A percentile compares a stretch with the other conserved stretches of the same genome.
These are phyloP conservation scores for Marasmius fiardii DNA, from an alignment of 1,284 basidiomycete genomes.

Conservation along the genomic window DNA sequence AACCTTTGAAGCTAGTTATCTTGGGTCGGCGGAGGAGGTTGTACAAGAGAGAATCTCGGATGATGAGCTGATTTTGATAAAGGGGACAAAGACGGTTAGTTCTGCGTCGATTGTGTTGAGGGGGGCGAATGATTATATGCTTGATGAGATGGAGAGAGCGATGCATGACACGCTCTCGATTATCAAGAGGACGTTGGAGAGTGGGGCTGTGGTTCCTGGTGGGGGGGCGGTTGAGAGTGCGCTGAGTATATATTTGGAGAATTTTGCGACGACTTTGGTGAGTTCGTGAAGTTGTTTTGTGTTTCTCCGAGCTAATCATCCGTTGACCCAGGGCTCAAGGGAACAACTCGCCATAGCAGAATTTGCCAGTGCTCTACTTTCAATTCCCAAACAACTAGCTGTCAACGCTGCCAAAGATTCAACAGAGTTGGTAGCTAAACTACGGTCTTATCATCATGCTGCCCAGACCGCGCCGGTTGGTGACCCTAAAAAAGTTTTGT, in stretches of 20 bases:
- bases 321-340: slow-evolving; percentile 76
- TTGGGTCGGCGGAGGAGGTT: slow-evolving; percentile 94
- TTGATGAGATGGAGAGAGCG: slow-evolving; percentile 99
- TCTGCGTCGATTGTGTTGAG: slow-evolving; percentile 92
- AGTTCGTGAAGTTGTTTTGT: slow-evolving; percentile 25
- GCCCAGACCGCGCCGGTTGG: slow-evolving; percentile 89
- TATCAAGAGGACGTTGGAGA: slow-evolving; percentile 97
- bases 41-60: slow-evolving; percentile 97
- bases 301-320: slow-evolving; percentile 11
- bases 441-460: slow-evolving; percentile 96
- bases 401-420: slow-evolving; percentile 99
- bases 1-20: slow-evolving; percentile 89
- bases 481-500: slow-evolving; percentile 93
- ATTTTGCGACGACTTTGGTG: slow-evolving; percentile 96
- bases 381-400: slow-evolving; percentile 96
- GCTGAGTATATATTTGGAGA: slow-evolving; percentile 96
- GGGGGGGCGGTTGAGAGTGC: slow-evolving; percentile 98
- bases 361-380: slow-evolving; percentile 89
- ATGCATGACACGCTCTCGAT: slow-evolving; percentile 94
- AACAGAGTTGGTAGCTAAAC: slow-evolving; percentile 95
- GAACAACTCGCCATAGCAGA: slow-evolving; percentile 99
- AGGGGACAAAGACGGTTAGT: slow-evolving; percentile 96
- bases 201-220: slow-evolving; percentile 93
- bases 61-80: slow-evolving; percentile 96
- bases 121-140: slow-evolving; percentile 98